Evolutionary conservation across 306 rosid genomes (phyloP).

Genomic region (Cucurbita pepo): DNA sequence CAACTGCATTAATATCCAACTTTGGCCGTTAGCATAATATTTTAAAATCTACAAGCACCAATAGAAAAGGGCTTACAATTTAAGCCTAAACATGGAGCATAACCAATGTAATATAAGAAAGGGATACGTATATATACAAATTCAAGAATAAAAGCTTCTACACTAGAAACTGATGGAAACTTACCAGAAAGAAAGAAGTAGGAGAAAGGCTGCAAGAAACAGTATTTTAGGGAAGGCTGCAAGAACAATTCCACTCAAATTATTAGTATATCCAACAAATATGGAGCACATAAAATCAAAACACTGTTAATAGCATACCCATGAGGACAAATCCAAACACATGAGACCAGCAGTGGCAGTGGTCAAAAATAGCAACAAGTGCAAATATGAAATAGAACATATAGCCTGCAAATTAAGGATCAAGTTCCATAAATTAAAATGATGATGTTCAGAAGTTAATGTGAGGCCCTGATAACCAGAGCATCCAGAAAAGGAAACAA

Average conservation of each 20-base stretch:
- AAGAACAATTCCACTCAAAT: constrained; percentile 15
- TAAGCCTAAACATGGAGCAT: background rate
- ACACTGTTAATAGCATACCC: constrained; percentile 32
- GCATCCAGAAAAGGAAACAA: background rate
- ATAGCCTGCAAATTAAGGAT: constrained; percentile 33
- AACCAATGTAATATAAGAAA: background rate
- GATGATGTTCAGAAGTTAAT: background rate
- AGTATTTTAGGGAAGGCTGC: constrained; percentile 55
- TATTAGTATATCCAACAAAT: constrained; percentile 5
- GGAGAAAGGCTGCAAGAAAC: constrained; percentile 52
- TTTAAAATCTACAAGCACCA: background rate
- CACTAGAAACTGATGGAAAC: background rate
- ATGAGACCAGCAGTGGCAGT: constrained; percentile 46
- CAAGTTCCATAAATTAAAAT: constrained; percentile 4
- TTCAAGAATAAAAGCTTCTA: background rate
- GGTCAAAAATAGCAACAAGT: constrained; percentile 30
- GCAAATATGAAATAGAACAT: constrained; percentile 37
- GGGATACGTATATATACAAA: background rate
- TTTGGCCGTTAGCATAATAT: background rate
- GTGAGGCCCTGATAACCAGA: background rate
- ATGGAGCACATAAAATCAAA: background rate
- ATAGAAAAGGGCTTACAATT: background rate
- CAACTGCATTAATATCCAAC: background rate
- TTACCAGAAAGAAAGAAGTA: constrained; percentile 61
- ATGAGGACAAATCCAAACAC: constrained; percentile 44